A percentile compares a stretch with the other conserved stretches of the same genome.
phyloP scores from a whole-genome alignment of 495 filamentous ascomycete species.

The Astrothelium macrocarpum region DNA sequence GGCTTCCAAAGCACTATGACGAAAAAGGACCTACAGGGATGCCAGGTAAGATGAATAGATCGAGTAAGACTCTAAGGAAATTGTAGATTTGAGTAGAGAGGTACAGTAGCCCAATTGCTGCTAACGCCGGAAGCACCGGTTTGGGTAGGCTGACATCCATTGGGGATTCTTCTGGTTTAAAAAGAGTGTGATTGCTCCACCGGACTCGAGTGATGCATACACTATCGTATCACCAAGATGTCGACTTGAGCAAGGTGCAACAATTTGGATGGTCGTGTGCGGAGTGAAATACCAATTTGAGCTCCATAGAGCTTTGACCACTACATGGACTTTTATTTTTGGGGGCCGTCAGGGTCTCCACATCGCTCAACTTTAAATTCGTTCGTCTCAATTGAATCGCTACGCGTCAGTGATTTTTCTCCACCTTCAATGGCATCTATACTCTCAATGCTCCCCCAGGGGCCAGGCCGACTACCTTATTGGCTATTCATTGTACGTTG shows the following conservation, averaged over 20 bases:
- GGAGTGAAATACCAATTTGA: neutral
- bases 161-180: neutral
- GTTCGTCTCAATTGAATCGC: constrained; percentile 6
- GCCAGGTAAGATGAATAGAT: constrained; percentile 67
- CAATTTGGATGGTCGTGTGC: neutral
- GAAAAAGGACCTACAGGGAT: constrained; percentile 40
- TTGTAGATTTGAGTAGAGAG: constrained; percentile 47
- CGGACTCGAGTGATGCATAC: no score
- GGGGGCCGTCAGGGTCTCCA: constrained; percentile 1
- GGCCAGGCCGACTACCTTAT: constrained; percentile 16
- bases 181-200: no score
- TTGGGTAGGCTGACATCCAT: constrained; percentile 5
- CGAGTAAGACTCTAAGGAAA: constrained; percentile 56
- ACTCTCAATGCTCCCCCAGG: constrained; percentile 12
- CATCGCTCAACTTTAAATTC: neutral
- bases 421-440: constrained; percentile 14
- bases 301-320: neutral
- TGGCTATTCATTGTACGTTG: constrained; percentile 25
- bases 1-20: constrained; percentile 1
- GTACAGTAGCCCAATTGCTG: constrained; percentile 37
- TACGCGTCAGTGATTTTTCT: no score
- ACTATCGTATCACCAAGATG: no score
- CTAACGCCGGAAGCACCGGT: constrained; percentile 19
- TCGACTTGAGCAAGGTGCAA: no score
- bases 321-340: neutral